Evolutionary conservation across 1,284 basidiomycete genomes (phyloP).

Genomic region (Blastosporella zonata): DNA sequence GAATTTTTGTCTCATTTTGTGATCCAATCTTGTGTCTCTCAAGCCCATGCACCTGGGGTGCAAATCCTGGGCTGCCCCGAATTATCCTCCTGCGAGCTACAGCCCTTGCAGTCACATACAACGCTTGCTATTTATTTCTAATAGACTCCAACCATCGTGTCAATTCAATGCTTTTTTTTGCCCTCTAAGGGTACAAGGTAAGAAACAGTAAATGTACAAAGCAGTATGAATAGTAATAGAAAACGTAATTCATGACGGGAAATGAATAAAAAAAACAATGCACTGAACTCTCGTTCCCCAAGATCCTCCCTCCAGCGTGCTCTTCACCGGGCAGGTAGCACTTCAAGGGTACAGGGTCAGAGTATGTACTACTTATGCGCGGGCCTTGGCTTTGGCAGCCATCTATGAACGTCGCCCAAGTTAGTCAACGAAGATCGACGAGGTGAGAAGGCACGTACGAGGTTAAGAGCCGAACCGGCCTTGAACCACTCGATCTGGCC

Average conservation of each 20-base stretch:
- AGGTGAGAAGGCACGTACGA: constrained; percentile 44
- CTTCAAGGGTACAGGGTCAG: not conserved
- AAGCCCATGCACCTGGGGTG: no score
- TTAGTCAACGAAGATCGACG: not conserved
- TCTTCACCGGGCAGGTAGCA: not conserved
- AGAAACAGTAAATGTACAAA: not conserved
- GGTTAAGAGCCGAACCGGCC: constrained; percentile 84
- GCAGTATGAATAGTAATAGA: not conserved
- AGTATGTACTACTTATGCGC: constrained; percentile 10
- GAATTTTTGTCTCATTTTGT: no score
- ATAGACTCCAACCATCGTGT: no score
- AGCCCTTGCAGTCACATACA: no score
- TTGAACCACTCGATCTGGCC: constrained; percentile 96
- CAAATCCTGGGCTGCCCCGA: no score
- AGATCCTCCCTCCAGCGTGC: constrained; percentile 6
- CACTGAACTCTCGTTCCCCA: constrained; percentile 3
- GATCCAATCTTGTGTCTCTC: no score
- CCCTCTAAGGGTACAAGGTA: not conserved
- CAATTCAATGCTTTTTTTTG: constrained; percentile 1
- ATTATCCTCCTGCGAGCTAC: no score
- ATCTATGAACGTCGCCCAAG: constrained; percentile 25
- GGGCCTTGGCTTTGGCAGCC: constrained; percentile 54
- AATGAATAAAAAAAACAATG: constrained; percentile 1
- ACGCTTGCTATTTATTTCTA: no score
- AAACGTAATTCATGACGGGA: constrained; percentile 4